Conservation (phyloP, 306 rosid species). For the apple (Malus domestica) region ASM211411v1 NC_041790.1:34631001-34631500, state of each 20-base stretch:
- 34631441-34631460: background rate
- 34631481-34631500: background rate
- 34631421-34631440: background rate
- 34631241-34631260: background rate
- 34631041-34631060: conserved; percentile 75
- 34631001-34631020: background rate
- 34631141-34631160: conserved; percentile 62
- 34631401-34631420: background rate
- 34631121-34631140: conserved; percentile 52
- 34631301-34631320: conserved; percentile 69
- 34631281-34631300: background rate
- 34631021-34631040: conserved; percentile 18
- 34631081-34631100: conserved; percentile 44
- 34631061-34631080: conserved; percentile 67
- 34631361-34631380: conserved; percentile 69
- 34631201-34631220: conserved; percentile 50
- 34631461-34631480: background rate
- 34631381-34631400: conserved; percentile 49
- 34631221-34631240: conserved; percentile 2
- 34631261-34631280: background rate
- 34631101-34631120: conserved; percentile 72
- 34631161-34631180: conserved; percentile 78
- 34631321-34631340: conserved; percentile 93
- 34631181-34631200: conserved; percentile 82
- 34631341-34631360: conserved; percentile 96